Conservation (phyloP, 805 yeast species). For the Saccharomycopsis oosterbeekiorum region DNA sequence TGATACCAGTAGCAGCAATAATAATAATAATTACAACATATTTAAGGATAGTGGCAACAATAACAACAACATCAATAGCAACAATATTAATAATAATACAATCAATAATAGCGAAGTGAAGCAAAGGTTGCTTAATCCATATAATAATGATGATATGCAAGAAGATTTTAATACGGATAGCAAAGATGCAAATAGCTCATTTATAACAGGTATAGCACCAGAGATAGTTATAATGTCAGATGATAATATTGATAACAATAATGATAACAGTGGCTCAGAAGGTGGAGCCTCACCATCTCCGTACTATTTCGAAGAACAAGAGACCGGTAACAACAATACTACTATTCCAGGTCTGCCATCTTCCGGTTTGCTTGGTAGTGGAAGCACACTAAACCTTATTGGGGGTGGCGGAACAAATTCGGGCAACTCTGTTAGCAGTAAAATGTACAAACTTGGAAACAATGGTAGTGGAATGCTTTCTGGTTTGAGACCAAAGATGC, state of each 20-base stretch:
- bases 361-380: not conserved
- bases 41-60: not conserved
- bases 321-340: not conserved
- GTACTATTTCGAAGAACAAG: not conserved
- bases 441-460: not conserved
- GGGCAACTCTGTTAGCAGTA: not conserved
- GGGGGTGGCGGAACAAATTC: not conserved
- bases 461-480: not conserved
- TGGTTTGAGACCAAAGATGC: not conserved
- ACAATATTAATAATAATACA: not conserved
- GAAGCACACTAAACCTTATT: not conserved
- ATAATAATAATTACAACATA: not conserved
- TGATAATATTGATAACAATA: not conserved
- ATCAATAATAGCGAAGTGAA: not conserved
- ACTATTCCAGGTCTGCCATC: not conserved
- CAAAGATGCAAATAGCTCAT: not conserved
- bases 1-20: conserved; percentile 2
- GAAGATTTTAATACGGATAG: not conserved
- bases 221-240: conserved; percentile 2
- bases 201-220: conserved; percentile 5
- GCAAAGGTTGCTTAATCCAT: not conserved
- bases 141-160: not conserved
- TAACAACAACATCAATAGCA: not conserved
- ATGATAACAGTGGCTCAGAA: not conserved
- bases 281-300: not conserved